A percentile compares a stretch with the other conserved stretches of the same genome.
These are phyloP conservation scores for Mycena rosella DNA, from an alignment of 768 basidiomycete species.

Conservation along the genomic window DNA sequence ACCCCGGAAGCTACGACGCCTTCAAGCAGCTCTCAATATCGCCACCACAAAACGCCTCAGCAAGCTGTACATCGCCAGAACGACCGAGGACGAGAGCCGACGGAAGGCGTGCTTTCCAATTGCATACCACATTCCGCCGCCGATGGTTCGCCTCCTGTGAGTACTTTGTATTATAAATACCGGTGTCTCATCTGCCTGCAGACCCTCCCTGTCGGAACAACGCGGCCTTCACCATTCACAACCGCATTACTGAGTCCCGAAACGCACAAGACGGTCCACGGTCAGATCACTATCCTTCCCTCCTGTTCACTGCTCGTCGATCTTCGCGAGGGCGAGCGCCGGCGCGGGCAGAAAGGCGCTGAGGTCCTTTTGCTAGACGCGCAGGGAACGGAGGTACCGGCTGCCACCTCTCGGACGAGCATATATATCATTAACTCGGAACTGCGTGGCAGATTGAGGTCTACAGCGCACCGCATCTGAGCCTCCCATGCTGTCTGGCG, in stretches of 20 bases:
- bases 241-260: slow-evolving; percentile 51
- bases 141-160: slow-evolving; percentile 25
- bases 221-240: slow-evolving; percentile 53
- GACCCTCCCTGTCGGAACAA: slow-evolving; percentile 49
- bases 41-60: neutral
- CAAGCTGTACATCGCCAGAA: neutral
- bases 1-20: slow-evolving; percentile 2
- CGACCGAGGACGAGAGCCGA: neutral
- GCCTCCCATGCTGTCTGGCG: slow-evolving; percentile 61
- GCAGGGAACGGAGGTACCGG: slow-evolving; percentile 52
- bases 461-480: slow-evolving; percentile 63
- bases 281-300: slow-evolving; percentile 63
- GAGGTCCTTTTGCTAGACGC: slow-evolving; percentile 60
- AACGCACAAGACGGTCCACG: slow-evolving; percentile 61
- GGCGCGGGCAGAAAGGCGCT: slow-evolving; percentile 58
- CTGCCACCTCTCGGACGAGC: too few species aligned
- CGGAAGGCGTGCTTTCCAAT: slow-evolving; percentile 6
- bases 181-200: neutral
- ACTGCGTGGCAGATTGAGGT: slow-evolving; percentile 55
- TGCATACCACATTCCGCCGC: neutral
- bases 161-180: neutral
- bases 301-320: slow-evolving; percentile 66
- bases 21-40: slow-evolving; percentile 1
- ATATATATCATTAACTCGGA: neutral
- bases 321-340: slow-evolving; percentile 66